These are phyloP conservation scores for Aureobasidium sp. DNA, from an alignment of 2,329 filamentous ascomycete species.

Conservation along the genomic window DNA sequence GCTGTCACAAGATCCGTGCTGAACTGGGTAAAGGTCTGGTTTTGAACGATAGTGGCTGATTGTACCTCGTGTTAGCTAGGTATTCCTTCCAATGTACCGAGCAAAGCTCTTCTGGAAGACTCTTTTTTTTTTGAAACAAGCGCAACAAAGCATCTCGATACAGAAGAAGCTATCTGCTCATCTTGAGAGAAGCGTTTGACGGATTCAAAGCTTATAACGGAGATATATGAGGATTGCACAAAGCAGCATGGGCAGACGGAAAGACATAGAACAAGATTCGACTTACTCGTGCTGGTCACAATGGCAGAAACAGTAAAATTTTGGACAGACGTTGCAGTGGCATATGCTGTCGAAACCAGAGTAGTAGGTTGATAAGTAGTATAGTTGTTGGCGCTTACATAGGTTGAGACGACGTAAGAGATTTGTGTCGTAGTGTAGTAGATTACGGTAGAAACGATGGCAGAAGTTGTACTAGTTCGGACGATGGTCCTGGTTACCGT, in stretches of 20 bases:
- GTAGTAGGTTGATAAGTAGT: not conserved
- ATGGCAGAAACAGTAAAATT: not conserved
- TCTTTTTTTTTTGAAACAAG: not conserved
- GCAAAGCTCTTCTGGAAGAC: not conserved
- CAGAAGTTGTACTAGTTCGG: not conserved
- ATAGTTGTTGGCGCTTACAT: not conserved
- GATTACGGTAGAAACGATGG: not conserved
- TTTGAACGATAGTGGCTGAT: not conserved
- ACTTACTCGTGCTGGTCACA: constrained; percentile 7
- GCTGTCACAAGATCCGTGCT: not conserved
- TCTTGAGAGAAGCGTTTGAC: not conserved
- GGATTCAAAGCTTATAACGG: not conserved
- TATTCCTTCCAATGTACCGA: not conserved
- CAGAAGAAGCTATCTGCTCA: not conserved
- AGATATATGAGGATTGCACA: too few relatives aligned
- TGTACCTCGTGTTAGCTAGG: not conserved
- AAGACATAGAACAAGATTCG: not conserved
- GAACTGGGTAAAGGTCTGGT: not conserved
- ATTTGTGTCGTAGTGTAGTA: constrained; percentile 5
- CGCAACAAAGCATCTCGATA: not conserved
- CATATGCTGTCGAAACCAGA: not conserved
- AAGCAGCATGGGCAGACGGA: too few relatives aligned
- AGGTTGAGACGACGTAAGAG: constrained; percentile 3
- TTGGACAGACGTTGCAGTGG: not conserved
- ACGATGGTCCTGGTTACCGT: constrained; percentile 7